Base-by-base conservation (phyloP, 2,329 filamentous ascomycete genomes). In the Sphaerostilbella broomeana region DNA sequence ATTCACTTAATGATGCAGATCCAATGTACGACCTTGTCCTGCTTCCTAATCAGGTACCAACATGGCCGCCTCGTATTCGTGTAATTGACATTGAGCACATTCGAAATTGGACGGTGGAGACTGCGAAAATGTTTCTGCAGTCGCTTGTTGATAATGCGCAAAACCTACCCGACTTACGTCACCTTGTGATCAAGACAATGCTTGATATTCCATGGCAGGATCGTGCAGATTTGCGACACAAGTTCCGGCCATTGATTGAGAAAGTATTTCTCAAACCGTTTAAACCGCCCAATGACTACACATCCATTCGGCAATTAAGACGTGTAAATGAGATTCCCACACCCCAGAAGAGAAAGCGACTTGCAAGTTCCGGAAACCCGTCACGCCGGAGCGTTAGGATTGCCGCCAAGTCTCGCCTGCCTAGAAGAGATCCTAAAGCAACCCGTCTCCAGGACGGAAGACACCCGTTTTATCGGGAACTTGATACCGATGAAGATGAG, bases 201-300 rank as follows among this genome's bases (percentile, higher is more conserved):
- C 68, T 95, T 33, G 79, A 89, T 53, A 75, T 79, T 31, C 80
- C 84, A 9, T 95, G 88, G 86, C 81, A 87, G 45, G 78, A 87
- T 54, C 78, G 90, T 28, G 84, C 84, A 13, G 73, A 73, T n/a
- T 81, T 95, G 53, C 77, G 89, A 26, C 78, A 83, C 48, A 75
- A 77, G 47, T 94, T 88, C 86, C 79, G 79, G 35, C 69, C 74
- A n/a, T 79, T 72, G 46, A 66, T 95, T 36, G 73, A 79, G 40
- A 70, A 67, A 10, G 72, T 87, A 3, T 89, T 86, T 51, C 69
- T 79, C 34, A 68, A 77, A 12, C 62, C 59, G 2, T 60, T 58
- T 12, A 47, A 61, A 15, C 56, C 68, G 4, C 75, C 75, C 1
- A 50, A 38, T 20, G 49, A 42, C 15, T 39, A 46, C 27, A 47